These are phyloP conservation scores for Hypoxylon lenormandii DNA, from an alignment of 495 filamentous ascomycete species.

Conservation along the genomic window DNA sequence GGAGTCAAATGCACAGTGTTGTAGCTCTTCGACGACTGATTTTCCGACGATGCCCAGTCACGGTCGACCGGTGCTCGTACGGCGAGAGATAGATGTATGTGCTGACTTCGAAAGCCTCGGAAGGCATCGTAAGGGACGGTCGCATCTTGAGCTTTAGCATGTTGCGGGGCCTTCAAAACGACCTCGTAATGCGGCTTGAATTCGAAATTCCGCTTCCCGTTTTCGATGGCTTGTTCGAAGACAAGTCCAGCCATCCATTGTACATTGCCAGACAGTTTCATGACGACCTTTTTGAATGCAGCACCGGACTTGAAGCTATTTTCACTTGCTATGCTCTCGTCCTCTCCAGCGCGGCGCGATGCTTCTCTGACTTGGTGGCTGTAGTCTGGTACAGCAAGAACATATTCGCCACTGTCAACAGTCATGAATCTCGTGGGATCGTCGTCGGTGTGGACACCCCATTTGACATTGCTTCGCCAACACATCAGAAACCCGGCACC, in stretches of 20 bases:
- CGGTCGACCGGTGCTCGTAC: constrained; percentile 83
- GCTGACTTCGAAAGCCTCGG: constrained; percentile 89
- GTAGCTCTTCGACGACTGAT: constrained; percentile 83
- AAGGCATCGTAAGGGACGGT: constrained; percentile 85
- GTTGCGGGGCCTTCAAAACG: constrained; percentile 80
- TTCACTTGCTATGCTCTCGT: constrained; percentile 71
- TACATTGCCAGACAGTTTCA: constrained; percentile 97
- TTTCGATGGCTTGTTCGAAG: constrained; percentile 81
- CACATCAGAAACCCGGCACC: constrained; percentile 97
- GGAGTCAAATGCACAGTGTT: constrained; percentile 94
- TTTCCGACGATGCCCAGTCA: constrained; percentile 79
- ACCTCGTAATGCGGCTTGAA: constrained; percentile 95
- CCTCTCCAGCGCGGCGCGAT: constrained; percentile 67
- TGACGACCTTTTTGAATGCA: constrained; percentile 94
- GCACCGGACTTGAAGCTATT: constrained; percentile 77
- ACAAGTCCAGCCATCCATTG: constrained; percentile 89
- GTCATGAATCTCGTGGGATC: constrained; percentile 94
- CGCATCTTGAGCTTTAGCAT: constrained; percentile 67
- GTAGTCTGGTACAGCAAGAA: constrained; percentile 92
- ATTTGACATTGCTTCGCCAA: constrained; percentile 90
- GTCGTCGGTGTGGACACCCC: constrained; percentile 81
- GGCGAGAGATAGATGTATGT: constrained; percentile 93
- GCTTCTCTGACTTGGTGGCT: constrained; percentile 83
- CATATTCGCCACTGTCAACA: constrained; percentile 92
- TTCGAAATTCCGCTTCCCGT: constrained; percentile 77